These are phyloP conservation scores for Cyclotella sp. DNA, from an alignment of 108 stramenopile genomes.

Conservation along the genomic window DNA sequence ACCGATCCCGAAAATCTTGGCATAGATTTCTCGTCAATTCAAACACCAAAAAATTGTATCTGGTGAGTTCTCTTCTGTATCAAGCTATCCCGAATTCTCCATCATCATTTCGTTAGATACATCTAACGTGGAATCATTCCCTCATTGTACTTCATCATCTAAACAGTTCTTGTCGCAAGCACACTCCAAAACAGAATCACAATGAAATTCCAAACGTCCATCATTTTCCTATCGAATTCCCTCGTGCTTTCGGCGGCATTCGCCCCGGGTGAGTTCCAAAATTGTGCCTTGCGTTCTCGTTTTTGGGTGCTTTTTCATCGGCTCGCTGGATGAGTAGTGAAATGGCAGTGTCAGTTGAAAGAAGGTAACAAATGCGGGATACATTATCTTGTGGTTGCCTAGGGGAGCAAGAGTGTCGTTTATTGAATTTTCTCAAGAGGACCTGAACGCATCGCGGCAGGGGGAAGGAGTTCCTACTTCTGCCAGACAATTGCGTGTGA, in stretches of 20 bases:
- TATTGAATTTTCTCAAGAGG: too few relatives aligned
- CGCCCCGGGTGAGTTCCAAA: conserved; percentile 5
- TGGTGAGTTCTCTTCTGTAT: too few relatives aligned
- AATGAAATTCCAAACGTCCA: conserved; percentile 53
- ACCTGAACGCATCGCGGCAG: too few relatives aligned
- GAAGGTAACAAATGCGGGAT: not conserved
- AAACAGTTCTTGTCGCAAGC: not conserved
- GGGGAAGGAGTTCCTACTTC: too few relatives aligned
- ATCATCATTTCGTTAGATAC: not conserved
- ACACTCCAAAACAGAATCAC: not conserved
- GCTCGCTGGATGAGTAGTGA: too few relatives aligned
- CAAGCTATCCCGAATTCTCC: not conserved
- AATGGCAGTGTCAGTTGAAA: not conserved
- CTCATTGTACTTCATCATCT: not conserved
- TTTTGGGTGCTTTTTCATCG: too few relatives aligned
- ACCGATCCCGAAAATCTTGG: too few relatives aligned
- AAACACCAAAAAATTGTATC: too few relatives aligned
- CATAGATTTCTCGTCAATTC: too few relatives aligned
- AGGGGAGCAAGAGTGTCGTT: too few relatives aligned
- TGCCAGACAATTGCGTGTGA: too few relatives aligned
- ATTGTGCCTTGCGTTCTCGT: not conserved
- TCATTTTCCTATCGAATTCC: conserved; percentile 26
- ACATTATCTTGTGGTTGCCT: too few relatives aligned
- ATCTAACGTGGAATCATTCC: not conserved
- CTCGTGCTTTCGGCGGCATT: conserved; percentile 10